Evolutionary conservation across 2,329 filamentous ascomycete genomes (phyloP).

Genomic region (Nemania bipapillata): DNA sequence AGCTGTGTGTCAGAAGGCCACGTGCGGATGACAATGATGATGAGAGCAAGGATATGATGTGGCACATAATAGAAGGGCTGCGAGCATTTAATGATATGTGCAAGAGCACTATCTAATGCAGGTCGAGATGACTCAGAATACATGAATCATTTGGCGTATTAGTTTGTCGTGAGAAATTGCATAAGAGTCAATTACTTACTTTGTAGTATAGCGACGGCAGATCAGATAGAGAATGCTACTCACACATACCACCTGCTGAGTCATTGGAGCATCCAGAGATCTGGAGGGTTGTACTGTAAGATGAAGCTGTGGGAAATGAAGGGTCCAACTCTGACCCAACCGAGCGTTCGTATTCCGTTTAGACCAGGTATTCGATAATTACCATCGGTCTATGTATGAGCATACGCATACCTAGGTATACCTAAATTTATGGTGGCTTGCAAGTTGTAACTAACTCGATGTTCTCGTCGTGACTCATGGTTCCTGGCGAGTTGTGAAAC

Average conservation of each 20-base stretch:
- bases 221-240: not conserved
- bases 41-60: not conserved
- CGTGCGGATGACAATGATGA: not conserved
- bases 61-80: too few species aligned
- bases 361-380: too few species aligned
- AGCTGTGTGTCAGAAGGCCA: not conserved
- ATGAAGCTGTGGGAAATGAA: constrained; percentile 12
- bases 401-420: not conserved
- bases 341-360: constrained; percentile 20
- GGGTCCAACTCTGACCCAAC: too few species aligned
- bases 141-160: constrained; percentile 17
- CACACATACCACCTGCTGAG: constrained; percentile 8
- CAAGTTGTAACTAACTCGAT: not conserved
- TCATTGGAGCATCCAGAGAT: constrained; percentile 14
- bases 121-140: constrained; percentile 24
- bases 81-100: too few species aligned
- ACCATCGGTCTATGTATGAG: too few species aligned
- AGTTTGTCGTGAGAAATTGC: not conserved
- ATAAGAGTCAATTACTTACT: not conserved
- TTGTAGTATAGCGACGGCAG: not conserved
- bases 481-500: not conserved
- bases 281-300: too few species aligned
- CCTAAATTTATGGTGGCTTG: too few species aligned
- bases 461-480: constrained; percentile 24
- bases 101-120: not conserved